These are phyloP conservation scores for Rauvolfia tetraphylla DNA, from an alignment of 257 asterid genomes.

Conservation along the genomic window DNA sequence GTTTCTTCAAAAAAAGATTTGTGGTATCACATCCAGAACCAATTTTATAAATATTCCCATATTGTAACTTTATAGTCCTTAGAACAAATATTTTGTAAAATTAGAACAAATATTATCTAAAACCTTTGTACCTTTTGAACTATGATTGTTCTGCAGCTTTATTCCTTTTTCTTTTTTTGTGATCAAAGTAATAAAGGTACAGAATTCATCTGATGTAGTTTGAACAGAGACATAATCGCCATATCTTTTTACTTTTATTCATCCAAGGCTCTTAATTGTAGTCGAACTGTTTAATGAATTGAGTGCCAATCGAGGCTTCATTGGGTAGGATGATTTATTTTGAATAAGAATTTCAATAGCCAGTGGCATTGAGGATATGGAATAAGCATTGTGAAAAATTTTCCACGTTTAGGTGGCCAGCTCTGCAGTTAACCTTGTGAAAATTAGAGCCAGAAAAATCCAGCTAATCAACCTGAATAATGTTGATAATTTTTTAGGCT, in stretches of 20 bases:
- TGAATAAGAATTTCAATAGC: not conserved
- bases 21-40: not conserved
- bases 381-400: no score
- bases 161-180: not conserved
- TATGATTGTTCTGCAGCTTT: not conserved
- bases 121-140: not conserved
- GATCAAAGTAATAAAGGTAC: conserved; percentile 3
- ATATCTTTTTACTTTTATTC: not conserved
- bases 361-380: not conserved
- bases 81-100: no score
- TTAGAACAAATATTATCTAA: not conserved
- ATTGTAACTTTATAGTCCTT: conserved; percentile 2
- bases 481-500: no score
- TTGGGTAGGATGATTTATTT: not conserved
- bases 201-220: not conserved
- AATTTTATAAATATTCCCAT: conserved; percentile 16
- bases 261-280: not conserved
- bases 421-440: no score
- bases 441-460: no score
- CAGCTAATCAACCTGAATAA: no score
- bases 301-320: not conserved
- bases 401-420: no score
- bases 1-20: conserved; percentile 13
- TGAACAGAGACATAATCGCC: not conserved
- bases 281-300: not conserved